A percentile compares a stretch with the other conserved stretches of the same genome.
Conservation (phyloP, 495 filamentous ascomycete genomes). For the Jackrogersella multiformis region DNA sequence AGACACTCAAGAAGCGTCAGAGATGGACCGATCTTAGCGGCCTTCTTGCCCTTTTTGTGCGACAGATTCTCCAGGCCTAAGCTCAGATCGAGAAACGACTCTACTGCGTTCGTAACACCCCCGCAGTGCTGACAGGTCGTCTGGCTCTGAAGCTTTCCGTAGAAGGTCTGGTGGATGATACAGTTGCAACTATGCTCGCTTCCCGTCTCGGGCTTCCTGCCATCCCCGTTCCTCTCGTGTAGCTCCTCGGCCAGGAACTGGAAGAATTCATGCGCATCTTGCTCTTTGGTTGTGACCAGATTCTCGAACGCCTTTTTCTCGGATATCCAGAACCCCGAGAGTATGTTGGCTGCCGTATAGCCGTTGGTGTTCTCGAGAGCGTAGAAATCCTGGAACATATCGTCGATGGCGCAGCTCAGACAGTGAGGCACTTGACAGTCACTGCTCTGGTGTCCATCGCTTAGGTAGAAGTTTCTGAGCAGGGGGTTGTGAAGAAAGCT, state of each 20-base stretch:
- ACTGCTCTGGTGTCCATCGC: constrained; percentile 77
- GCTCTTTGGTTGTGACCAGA: constrained; percentile 90
- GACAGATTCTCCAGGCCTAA: constrained; percentile 74
- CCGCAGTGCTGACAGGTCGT: constrained; percentile 86
- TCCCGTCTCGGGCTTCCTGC: constrained; percentile 60
- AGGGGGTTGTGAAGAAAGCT: constrained; percentile 88
- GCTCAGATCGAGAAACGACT: constrained; percentile 87
- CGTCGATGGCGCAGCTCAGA: constrained; percentile 86
- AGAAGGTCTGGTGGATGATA: constrained; percentile 89
- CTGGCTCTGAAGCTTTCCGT: constrained; percentile 84
- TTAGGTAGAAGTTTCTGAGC: constrained; percentile 84
- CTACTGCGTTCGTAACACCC: constrained; percentile 77
- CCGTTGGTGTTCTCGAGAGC: constrained; percentile 81
- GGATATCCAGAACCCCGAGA: constrained; percentile 81
- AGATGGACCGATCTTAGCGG: constrained; percentile 48
- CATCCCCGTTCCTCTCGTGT: constrained; percentile 72
- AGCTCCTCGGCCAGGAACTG: constrained; percentile 90
- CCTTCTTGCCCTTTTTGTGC: constrained; percentile 61
- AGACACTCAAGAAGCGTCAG: constrained; percentile 78
- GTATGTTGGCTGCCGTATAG: constrained; percentile 82
- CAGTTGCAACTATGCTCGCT: constrained; percentile 77
- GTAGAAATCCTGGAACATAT: constrained; percentile 92
- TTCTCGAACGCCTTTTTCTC: constrained; percentile 68
- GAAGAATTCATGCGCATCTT: constrained; percentile 95
- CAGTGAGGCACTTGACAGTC: constrained; percentile 76